These are phyloP conservation scores for Syzygium malaccense DNA, from an alignment of 441 rosid genomes.

Conservation along the genomic window DNA sequence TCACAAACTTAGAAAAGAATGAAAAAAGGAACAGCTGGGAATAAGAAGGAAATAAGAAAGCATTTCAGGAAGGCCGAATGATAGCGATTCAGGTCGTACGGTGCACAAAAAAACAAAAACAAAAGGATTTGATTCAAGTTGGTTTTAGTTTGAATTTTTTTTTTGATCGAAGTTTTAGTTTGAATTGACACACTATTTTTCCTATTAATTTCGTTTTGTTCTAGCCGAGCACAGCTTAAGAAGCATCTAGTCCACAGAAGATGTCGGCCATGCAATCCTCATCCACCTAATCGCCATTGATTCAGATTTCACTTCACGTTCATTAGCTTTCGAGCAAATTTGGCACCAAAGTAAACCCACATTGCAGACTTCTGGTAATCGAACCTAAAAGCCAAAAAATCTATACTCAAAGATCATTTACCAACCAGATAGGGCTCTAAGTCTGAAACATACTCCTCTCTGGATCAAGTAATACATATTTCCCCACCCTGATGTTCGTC, in stretches of 20 bases:
- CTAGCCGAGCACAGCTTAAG: neutral
- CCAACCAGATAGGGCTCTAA: neutral
- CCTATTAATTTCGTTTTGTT: neutral
- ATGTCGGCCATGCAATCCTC: neutral
- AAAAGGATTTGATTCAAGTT: no score
- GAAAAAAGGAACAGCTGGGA: no score
- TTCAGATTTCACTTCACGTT: neutral
- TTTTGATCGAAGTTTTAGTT: neutral
- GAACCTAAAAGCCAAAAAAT: no score
- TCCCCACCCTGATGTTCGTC: neutral
- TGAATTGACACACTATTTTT: neutral
- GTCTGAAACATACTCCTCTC: neutral
- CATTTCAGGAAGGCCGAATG: neutral
- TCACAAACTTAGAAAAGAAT: no score
- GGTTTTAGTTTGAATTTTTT: no score
- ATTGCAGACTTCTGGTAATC: no score
- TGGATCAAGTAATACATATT: no score
- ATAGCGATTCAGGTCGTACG: fast-evolving
- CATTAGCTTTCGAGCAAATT: neutral
- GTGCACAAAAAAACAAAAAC: no score
- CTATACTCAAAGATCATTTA: neutral
- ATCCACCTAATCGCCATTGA: neutral
- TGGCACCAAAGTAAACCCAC: neutral
- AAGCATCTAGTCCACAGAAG: neutral
- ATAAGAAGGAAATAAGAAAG: no score